Conservation (phyloP, 176 grass and related monocot species). For the Musa beccarii region DNA sequence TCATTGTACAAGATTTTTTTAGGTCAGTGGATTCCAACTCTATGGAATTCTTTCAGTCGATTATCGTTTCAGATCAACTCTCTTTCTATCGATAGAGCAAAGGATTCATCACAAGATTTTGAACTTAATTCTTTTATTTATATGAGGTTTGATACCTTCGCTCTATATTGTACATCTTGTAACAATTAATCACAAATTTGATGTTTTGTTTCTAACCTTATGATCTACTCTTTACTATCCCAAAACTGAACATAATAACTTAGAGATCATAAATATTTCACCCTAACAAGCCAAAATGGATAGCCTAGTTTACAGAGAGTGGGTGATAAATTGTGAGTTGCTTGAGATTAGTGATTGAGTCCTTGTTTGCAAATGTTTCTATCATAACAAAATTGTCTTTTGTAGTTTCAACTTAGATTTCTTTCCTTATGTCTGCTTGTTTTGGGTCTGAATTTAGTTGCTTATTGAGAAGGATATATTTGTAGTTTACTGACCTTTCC, state of each 20-base stretch:
- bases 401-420: not conserved
- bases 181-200: too few relatives aligned
- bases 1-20: not conserved
- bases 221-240: not conserved
- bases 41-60: not conserved
- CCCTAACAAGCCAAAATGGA: not conserved
- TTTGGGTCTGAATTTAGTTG: not conserved
- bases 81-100: not conserved
- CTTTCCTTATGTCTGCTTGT: not conserved
- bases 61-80: not conserved
- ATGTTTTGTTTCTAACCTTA: not conserved
- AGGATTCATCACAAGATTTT: not conserved
- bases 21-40: not conserved
- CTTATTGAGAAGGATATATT: not conserved
- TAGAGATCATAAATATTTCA: not conserved
- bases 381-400: too few relatives aligned
- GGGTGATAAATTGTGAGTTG: too few relatives aligned
- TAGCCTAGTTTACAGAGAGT: not conserved
- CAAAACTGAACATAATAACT: not conserved
- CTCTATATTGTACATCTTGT: too few relatives aligned
- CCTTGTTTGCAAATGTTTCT: too few relatives aligned
- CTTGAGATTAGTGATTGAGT: too few relatives aligned
- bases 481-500: not conserved
- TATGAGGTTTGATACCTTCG: too few relatives aligned
- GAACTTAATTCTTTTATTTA: too few relatives aligned